Conservation (phyloP, 352 stramenopile species). For the Peronospora belbahrii region DNA sequence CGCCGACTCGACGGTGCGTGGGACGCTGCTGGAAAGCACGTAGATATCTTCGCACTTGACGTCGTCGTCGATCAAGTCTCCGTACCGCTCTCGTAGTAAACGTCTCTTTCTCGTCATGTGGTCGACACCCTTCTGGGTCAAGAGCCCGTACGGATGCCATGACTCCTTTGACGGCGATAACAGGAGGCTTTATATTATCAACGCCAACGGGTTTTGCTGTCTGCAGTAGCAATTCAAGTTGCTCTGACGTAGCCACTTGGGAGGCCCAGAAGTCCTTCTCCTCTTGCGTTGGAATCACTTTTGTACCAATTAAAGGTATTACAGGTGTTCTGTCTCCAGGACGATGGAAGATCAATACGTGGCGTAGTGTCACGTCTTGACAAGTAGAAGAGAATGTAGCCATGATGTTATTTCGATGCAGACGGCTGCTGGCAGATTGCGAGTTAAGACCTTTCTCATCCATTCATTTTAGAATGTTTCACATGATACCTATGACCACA, state of each 20-base stretch:
- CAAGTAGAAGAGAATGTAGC: slow-evolving; percentile 12
- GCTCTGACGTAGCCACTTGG: slow-evolving; percentile 42
- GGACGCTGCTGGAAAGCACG: slow-evolving; percentile 69
- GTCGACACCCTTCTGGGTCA: slow-evolving; percentile 58
- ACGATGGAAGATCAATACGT: slow-evolving; percentile 77
- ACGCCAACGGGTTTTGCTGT: slow-evolving; percentile 44
- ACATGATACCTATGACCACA: too few species aligned
- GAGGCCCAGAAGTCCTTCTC: slow-evolving; percentile 59
- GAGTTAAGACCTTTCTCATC: slow-evolving; percentile 11
- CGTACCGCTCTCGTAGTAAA: slow-evolving; percentile 40
- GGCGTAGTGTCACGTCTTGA: slow-evolving; percentile 40
- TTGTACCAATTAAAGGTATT: slow-evolving; percentile 45
- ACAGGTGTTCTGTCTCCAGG: slow-evolving; percentile 76
- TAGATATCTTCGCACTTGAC: slow-evolving; percentile 44
- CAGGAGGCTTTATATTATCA: slow-evolving; percentile 34
- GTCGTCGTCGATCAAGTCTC: slow-evolving; percentile 26
- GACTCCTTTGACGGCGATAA: slow-evolving; percentile 34
- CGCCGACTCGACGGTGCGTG: slow-evolving; percentile 68
- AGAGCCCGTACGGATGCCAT: slow-evolving; percentile 42
- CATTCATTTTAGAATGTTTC: not conserved
- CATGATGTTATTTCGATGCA: slow-evolving; percentile 11
- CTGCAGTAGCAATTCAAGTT: slow-evolving; percentile 38
- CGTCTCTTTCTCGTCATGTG: slow-evolving; percentile 65
- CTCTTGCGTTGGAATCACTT: slow-evolving; percentile 40
- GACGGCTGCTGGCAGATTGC: slow-evolving; percentile 18